A percentile compares a stretch with the other conserved stretches of the same genome.
Evolutionary conservation across 2,329 filamentous ascomycete genomes (phyloP).

Genomic region (Apiospora hydei): DNA sequence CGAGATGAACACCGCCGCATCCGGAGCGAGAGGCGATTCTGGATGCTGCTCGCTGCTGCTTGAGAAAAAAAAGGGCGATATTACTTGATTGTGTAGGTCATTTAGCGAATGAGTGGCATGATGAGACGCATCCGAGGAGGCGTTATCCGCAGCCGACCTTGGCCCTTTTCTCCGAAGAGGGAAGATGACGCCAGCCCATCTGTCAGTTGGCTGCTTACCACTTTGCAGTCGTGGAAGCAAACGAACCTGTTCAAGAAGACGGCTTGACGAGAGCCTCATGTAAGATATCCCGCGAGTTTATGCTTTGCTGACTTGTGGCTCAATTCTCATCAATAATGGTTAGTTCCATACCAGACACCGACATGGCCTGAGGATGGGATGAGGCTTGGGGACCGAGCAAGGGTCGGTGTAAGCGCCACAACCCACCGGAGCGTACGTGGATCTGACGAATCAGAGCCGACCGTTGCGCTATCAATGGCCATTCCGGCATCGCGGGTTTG

Average conservation of each 20-base stretch:
- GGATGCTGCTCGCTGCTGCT: background rate
- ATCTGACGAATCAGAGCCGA: slow-evolving; percentile 1
- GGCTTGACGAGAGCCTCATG: slow-evolving; percentile 9
- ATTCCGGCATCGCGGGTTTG: background rate
- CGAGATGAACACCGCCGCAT: slow-evolving; percentile 9
- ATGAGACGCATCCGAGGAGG: background rate
- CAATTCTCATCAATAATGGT: background rate
- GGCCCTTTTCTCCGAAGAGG: background rate
- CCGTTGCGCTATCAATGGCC: background rate
- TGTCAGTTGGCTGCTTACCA: background rate
- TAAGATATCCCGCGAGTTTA: background rate
- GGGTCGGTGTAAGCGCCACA: slow-evolving; percentile 7
- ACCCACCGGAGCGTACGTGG: background rate
- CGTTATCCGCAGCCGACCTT: background rate
- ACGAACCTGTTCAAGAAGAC: background rate
- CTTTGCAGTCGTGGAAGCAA: background rate
- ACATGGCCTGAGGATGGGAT: background rate
- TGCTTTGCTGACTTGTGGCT: background rate
- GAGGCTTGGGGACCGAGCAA: background rate
- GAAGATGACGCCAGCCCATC: background rate
- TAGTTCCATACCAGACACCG: background rate
- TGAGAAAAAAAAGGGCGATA: background rate
- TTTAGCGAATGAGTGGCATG: background rate
- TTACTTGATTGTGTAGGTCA: background rate
- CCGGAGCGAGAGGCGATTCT: background rate